phyloP scores from a whole-genome alignment of 2,329 filamentous ascomycete species.

The Calonectria pteridis region DNA sequence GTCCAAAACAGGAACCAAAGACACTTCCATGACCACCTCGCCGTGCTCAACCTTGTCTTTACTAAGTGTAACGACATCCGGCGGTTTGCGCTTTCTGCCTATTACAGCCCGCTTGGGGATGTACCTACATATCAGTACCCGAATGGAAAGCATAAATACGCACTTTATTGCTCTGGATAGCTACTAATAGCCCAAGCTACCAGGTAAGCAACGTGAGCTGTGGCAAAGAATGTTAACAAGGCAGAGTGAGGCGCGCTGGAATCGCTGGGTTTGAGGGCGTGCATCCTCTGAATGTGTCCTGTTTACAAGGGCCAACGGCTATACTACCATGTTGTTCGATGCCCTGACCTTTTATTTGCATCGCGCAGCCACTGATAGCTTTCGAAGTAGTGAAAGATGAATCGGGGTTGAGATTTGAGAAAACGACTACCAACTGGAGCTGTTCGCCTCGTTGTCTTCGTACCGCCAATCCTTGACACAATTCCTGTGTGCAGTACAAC shows the following conservation, averaged over 20 bases:
- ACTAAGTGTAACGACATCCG: background rate
- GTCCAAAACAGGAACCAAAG: slow-evolving; percentile 15
- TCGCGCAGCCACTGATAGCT: background rate
- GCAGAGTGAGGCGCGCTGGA: background rate
- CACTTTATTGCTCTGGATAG: background rate
- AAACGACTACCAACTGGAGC: background rate
- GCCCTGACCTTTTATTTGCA: background rate
- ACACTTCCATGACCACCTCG: background rate
- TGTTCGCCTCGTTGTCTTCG: too few relatives aligned
- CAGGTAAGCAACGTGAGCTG: background rate
- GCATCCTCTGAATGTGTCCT: background rate
- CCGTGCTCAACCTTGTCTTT: background rate
- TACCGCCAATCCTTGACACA: background rate
- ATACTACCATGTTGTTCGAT: background rate
- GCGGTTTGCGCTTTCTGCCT: background rate
- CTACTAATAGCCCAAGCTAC: background rate
- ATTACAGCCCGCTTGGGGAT: background rate
- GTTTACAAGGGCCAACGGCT: background rate
- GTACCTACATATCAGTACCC: background rate
- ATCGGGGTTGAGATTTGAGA: background rate
- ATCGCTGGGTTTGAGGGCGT: background rate
- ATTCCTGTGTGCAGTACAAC: background rate
- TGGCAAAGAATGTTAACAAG: background rate
- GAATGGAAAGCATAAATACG: background rate
- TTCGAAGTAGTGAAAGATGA: background rate